Evolutionary conservation across 2,329 filamentous ascomycete species (phyloP).

Genomic region (Penicillium sp.): DNA sequence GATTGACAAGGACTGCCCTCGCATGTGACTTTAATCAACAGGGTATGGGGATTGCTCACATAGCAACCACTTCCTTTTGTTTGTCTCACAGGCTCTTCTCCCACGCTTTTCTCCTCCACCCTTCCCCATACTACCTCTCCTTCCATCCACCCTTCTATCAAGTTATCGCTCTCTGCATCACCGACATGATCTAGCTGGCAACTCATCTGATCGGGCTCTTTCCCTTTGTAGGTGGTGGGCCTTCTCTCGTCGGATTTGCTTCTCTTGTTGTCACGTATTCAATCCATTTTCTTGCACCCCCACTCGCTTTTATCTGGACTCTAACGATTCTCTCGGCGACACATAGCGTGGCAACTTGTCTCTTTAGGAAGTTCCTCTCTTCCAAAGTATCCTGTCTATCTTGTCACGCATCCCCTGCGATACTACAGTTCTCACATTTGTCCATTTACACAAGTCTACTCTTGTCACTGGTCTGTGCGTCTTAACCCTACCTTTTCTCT

Average conservation of each 20-base stretch:
- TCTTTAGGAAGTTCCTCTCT: neutral
- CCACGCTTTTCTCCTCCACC: neutral
- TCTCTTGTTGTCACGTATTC: neutral
- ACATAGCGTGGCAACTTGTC: neutral
- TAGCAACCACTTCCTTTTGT: neutral
- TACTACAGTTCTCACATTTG: neutral
- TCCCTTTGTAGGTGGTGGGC: neutral
- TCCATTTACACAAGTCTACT: neutral
- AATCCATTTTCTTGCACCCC: too few relatives aligned
- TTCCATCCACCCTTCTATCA: neutral
- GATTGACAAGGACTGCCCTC: neutral
- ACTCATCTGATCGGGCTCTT: neutral
- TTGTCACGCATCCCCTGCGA: neutral
- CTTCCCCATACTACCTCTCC: neutral
- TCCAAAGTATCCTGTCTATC: neutral
- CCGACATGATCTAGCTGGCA: neutral
- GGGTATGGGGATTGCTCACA: neutral
- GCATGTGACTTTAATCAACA: neutral
- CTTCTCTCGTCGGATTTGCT: neutral
- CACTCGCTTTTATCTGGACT: neutral
- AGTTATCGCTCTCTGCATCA: neutral
- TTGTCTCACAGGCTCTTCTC: neutral
- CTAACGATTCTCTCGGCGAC: neutral
- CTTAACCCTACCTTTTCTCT: neutral
- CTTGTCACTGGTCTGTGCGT: neutral